Evolutionary conservation across 208 protist genomes (phyloP), one percentile per base, ranked within the genome.

Genomic region (Wallacemonas sp.): DNA sequence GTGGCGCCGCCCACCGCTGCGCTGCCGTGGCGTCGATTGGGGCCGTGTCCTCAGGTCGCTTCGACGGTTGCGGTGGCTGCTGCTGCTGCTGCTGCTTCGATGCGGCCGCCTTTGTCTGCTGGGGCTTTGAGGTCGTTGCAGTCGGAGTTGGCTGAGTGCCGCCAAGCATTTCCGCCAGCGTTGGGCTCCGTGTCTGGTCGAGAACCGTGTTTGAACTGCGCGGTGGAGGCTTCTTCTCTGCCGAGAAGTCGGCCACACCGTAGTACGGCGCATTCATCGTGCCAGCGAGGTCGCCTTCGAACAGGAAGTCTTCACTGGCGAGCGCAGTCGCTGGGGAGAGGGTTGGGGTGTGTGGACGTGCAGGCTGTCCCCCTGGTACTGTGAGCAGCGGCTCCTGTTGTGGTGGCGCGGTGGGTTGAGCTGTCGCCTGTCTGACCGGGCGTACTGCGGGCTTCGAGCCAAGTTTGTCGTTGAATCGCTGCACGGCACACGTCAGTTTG

Each of bases 241-340:
- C n/a, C 6, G 52, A 58, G 29, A 58, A 30, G 47, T 26, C 21
- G 52, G n/a, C 52, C 3, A 58, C 1, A 14, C 52, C 52, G 30
- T 30, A 58, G 30, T 58, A 58, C 16, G 52, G 30, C 19, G 52
- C 32, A 24, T 24, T 58, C 52, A 58, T 58, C 32, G 52, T 58
- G 30, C 52, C 52, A 14, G 12, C 32, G 29, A 33, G 52, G 30
- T 58, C 32, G 30, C n/a, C 32, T 17, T 58, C 52, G 30, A 58
- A 58, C 12, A 58, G 52, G 23, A 58, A 58, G 11, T 5, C 32
- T 2, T 58, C 52, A 21, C 38, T 21, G 30, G 17, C 12, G 11
- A 19, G 27, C 19, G 48, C 8, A 14, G n/a, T 8, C 5, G 48
- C 48, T 9, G 36, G 36, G 36, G 14, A 41, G 14, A 41, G 36